Percentiles rank a stretch among this genome's conserved stretches.
These are phyloP conservation scores for Triticum turgidum DNA, from an alignment of 176 grass and related monocot genomes.

Conservation along the genomic window DNA sequence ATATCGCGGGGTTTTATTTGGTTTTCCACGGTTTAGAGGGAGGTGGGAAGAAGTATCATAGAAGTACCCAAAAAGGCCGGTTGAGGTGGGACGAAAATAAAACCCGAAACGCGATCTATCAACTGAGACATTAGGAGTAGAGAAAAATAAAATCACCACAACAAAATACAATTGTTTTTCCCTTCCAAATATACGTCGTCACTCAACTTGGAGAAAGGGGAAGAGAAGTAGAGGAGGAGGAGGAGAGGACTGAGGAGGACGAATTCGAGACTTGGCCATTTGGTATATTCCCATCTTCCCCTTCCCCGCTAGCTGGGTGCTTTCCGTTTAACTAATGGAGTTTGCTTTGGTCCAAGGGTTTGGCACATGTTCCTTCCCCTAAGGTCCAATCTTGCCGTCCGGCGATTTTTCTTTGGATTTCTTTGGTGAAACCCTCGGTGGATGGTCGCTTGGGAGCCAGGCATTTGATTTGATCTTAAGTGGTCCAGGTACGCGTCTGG, in stretches of 20 bases:
- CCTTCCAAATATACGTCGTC: background rate
- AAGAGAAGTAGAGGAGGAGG: background rate
- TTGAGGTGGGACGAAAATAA: no score
- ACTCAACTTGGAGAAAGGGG: background rate
- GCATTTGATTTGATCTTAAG: conserved; percentile 34
- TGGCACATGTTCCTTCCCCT: conserved; percentile 42
- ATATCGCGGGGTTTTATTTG: no score
- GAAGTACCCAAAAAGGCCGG: no score
- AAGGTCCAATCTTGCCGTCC: conserved; percentile 32
- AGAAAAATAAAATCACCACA: background rate
- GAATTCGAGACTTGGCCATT: conserved; percentile 12
- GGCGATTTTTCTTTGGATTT: conserved; percentile 24
- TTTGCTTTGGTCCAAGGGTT: conserved; percentile 38
- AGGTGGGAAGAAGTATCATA: no score
- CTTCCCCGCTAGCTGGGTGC: background rate
- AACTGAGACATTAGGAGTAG: no score
- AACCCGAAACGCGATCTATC: no score
- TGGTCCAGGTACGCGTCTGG: background rate
- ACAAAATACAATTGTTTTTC: background rate
- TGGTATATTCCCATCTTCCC: background rate
- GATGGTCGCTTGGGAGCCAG: conserved; percentile 14
- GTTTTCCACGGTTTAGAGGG: no score
- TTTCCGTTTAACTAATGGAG: background rate
- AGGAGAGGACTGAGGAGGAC: conserved; percentile 16
- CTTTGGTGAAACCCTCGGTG: conserved; percentile 12